Evolutionary conservation across 768 basidiomycete genomes (phyloP).

Genomic region (Boletus huronensis): DNA sequence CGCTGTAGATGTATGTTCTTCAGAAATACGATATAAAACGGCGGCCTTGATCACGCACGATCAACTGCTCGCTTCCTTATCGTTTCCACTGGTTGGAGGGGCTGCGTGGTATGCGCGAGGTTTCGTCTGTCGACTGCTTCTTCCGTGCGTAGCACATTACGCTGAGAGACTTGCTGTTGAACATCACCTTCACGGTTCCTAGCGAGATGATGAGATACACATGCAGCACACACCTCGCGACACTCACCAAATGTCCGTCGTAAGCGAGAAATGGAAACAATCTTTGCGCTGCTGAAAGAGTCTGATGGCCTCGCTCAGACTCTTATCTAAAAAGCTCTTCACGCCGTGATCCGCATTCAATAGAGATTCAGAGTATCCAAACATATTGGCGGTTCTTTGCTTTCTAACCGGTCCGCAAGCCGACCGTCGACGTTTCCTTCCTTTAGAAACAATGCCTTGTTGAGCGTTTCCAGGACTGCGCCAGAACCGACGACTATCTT

Average conservation of each 20-base stretch:
- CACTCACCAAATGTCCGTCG: slow-evolving; percentile 1
- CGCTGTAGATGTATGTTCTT: background rate
- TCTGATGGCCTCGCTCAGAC: background rate
- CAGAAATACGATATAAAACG: background rate
- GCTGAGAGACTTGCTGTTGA: background rate
- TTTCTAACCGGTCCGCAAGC: slow-evolving; percentile 3
- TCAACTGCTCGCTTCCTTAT: background rate
- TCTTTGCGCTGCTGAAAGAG: background rate
- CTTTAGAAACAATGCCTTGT: background rate
- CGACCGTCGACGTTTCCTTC: background rate
- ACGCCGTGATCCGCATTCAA: background rate
- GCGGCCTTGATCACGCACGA: background rate
- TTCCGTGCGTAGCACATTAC: background rate
- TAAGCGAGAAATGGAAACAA: slow-evolving; percentile 6
- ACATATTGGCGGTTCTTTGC: slow-evolving; percentile 1
- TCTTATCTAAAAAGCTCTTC: background rate
- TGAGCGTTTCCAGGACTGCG: slow-evolving; percentile 3
- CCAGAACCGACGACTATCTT: slow-evolving; percentile 5
- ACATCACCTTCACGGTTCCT: background rate
- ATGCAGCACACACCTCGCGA: background rate
- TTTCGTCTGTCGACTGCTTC: background rate
- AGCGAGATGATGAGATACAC: background rate
- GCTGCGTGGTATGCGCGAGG: background rate
- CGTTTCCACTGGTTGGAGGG: background rate
- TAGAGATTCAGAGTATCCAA: background rate